Base-by-base conservation (phyloP, 495 filamentous ascomycete species). In the Aspergillus bertholletiae region DNA sequence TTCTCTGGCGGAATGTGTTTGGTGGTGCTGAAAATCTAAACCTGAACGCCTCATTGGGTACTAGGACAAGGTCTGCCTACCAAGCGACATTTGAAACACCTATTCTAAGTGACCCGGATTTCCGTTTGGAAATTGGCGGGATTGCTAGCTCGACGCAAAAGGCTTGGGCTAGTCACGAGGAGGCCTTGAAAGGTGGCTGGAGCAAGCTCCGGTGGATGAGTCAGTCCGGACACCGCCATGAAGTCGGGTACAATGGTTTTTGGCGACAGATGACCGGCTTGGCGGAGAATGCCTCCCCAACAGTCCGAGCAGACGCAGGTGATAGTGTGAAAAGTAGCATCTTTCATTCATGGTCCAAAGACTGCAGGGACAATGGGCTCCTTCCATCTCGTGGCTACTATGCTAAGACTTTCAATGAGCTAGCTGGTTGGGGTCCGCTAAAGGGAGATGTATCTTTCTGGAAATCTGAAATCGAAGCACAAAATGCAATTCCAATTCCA, bases 211-310 rank as follows among this genome's bases (percentile, higher is more conserved):
- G 81, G 44, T 97, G 88, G 85, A 60, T 84, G 45, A 82, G 79
- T 26, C 65, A 71, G 40, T 77, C 77, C 22, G 79, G 81, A 28
- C 81, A 88, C 56, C 81, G 69, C 50, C 88, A 96, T 64, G 85
- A 94, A 56, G 50, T 96, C 51, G 80, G 81, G 37, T 96, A 96
- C 71, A 86, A 85, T 21, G 85, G 84, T 17, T 74, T 86, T 32
- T 96, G 94, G 93, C 80, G 95, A 59, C 92, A 96, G 64, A 63
- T 97, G 27, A 97, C 94, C 0, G 80, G 83, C 6, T 81, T 97
- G 17, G 76, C 80, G 1, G 74, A 79, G 39, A 81, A 80, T 34
- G 93, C 94, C 0, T 94, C 89, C 22, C 84, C 88, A 15, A 88
- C 85, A 0, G 81, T 97, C 21, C 82, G 93, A 26, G 79, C 76